Evolutionary conservation across 2,329 filamentous ascomycete species (phyloP).

Genomic region (Cladosporium sp.): DNA sequence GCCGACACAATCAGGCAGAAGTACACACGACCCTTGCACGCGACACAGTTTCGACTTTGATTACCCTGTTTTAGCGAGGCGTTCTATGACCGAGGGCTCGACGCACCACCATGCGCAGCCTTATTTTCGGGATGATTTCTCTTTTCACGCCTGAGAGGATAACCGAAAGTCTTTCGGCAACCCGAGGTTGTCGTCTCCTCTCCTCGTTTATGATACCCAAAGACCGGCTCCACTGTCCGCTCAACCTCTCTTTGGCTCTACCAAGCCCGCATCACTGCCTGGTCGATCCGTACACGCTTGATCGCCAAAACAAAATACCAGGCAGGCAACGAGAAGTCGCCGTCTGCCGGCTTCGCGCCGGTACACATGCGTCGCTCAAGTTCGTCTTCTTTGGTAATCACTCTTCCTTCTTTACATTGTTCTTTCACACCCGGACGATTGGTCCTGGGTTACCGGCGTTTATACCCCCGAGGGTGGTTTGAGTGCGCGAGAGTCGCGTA

Average conservation of each 20-base stretch:
- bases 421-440: background rate
- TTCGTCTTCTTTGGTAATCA: background rate
- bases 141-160: conserved; percentile 12
- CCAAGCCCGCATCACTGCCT: background rate
- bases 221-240: conserved; percentile 10
- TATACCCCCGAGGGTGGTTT: background rate
- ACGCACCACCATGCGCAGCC: background rate
- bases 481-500: background rate
- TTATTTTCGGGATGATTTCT: conserved; percentile 25
- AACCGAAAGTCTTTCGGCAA: background rate
- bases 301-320: background rate
- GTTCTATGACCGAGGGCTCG: conserved; percentile 19
- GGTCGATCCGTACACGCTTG: background rate
- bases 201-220: conserved; percentile 9
- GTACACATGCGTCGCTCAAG: too few relatives aligned
- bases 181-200: background rate
- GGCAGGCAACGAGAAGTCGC: background rate
- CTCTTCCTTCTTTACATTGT: background rate
- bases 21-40: background rate
- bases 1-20: background rate
- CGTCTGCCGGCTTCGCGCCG: background rate
- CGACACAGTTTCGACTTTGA: conserved; percentile 12
- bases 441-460: background rate
- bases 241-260: background rate
- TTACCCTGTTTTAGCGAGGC: conserved; percentile 26